Conservation (phyloP, 2,329 filamentous ascomycete genomes). For the Coniella vitis region DNA sequence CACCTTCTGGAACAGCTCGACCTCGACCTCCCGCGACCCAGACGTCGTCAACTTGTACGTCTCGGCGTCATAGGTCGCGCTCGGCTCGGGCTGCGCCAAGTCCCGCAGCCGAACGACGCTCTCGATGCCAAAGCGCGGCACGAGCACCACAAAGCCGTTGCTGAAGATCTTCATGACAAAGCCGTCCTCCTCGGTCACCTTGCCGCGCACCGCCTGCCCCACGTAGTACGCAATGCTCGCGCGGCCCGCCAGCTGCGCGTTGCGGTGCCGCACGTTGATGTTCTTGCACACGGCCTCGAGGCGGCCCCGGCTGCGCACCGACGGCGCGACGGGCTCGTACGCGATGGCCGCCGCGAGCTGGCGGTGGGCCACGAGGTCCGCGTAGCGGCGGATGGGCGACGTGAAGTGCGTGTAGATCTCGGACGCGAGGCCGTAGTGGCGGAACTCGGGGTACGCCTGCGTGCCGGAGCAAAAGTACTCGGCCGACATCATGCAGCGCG, state of each 20-base stretch:
- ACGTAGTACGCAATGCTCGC: slow-evolving; percentile 98
- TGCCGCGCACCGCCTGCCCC: slow-evolving; percentile 83
- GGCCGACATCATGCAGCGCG: slow-evolving; percentile 97
- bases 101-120: slow-evolving; percentile 82
- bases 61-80: slow-evolving; percentile 78
- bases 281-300: slow-evolving; percentile 95
- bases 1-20: slow-evolving; percentile 91
- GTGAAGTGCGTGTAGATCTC: slow-evolving; percentile 99
- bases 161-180: slow-evolving; percentile 97
- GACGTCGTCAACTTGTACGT: slow-evolving; percentile 66
- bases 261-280: slow-evolving; percentile 95
- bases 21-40: slow-evolving; percentile 47
- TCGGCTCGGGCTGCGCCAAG: slow-evolving; percentile 69
- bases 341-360: slow-evolving; percentile 93
- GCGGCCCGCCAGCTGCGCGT: slow-evolving; percentile 90
- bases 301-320: slow-evolving; percentile 72
- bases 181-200: slow-evolving; percentile 73
- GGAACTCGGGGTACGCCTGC: slow-evolving; percentile 87
- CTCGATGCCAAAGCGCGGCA: slow-evolving; percentile 93
- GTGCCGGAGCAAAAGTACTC: slow-evolving; percentile 97
- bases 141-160: slow-evolving; percentile 95
- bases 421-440: slow-evolving; percentile 91
- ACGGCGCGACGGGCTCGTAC: slow-evolving; percentile 80
- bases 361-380: slow-evolving; percentile 89
- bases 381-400: slow-evolving; percentile 92